Evolutionary conservation across 2,329 filamentous ascomycete species (phyloP).

Genomic region (Aspergillus ustus): DNA sequence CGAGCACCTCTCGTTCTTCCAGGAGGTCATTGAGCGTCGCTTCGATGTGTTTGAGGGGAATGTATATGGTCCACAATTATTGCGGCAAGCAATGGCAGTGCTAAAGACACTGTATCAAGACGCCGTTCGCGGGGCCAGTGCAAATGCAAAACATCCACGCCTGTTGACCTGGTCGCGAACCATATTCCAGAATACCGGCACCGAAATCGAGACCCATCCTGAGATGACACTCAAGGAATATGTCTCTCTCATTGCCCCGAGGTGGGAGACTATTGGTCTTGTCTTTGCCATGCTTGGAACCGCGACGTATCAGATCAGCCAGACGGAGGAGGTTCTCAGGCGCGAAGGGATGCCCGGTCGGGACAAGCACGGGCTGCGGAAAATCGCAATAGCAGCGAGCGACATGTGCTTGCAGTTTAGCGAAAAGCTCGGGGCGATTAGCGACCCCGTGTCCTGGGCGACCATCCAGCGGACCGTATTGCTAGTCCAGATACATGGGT

Average conservation of each 20-base stretch:
- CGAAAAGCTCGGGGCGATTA: conserved; percentile 19
- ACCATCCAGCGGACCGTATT: conserved; percentile 21
- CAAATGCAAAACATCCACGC: background rate
- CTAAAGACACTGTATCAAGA: conserved; percentile 8
- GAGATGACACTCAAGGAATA: conserved; percentile 24
- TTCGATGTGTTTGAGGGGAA: conserved; percentile 1
- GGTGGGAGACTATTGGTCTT: conserved; percentile 28
- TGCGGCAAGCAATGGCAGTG: background rate
- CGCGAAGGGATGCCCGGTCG: conserved; percentile 5
- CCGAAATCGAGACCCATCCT: conserved; percentile 5
- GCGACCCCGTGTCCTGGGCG: conserved; percentile 25
- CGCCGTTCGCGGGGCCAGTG: background rate
- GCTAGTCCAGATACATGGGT: conserved; percentile 19
- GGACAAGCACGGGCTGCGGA: conserved; percentile 19
- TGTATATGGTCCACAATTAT: background rate
- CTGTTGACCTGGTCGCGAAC: conserved; percentile 7
- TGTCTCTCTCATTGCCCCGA: conserved; percentile 8
- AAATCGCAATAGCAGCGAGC: conserved; percentile 16
- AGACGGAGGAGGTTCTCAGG: conserved; percentile 15
- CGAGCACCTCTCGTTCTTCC: conserved; percentile 17
- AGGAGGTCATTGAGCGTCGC: conserved; percentile 24
- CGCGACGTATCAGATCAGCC: conserved; percentile 20
- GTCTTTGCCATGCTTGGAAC: conserved; percentile 22
- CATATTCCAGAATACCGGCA: conserved; percentile 13
- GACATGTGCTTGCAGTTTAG: conserved; percentile 29